Base-by-base conservation (phyloP, 1,284 basidiomycete genomes). In the Anthracocystis panici-leucophaei region DNA sequence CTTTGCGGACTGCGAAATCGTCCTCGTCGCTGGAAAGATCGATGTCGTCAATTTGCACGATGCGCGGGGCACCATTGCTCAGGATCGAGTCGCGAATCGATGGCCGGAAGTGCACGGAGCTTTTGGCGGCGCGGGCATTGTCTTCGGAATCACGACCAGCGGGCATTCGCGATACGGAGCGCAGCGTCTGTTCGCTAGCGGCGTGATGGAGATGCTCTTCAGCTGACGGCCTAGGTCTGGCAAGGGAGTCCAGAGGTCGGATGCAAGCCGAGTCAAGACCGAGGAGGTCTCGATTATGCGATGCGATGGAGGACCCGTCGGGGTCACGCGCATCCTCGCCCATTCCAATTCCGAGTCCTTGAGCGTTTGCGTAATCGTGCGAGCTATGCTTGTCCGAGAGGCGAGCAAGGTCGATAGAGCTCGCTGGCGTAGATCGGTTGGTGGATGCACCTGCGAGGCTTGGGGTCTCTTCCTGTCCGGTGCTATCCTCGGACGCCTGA, bases 21-120 rank as follows among this genome's bases (percentile, higher is more conserved):
- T 83, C 81, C 23, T 83, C 81, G 42, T 82, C 80, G 69, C 80
- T 82, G n/a, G 81, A 83, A 3, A 82, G 66, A 42, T 83, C 81
- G 14, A 83, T 78, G 52, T 83, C 81, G 50, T 83, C 81, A 31
- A 83, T 77, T 58, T 83, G 81, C 10, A 83, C 81, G 25, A 83
- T 77, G n/a, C 75, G 75, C 2, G 78, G 77, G 5, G 65, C 71
- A 12, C 57, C 66, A 18, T 66, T 59, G 57, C 65, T 69, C 45
- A 69, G 54, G 27, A 65, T 29, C 18, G 65, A 65, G 46, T 62
- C 61, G 18, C 74, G 69, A 10, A 44, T 46, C 16, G 72, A 69
- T 5, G 46, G 21, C 8, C 57, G 55, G 11, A 41, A 63, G 41
- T 45, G 54, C 16, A 65, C 27, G 5, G 55, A 62, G 46, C 45